These are phyloP conservation scores for Russula brevipes DNA, from an alignment of 768 basidiomycete species.

Conservation along the genomic window DNA sequence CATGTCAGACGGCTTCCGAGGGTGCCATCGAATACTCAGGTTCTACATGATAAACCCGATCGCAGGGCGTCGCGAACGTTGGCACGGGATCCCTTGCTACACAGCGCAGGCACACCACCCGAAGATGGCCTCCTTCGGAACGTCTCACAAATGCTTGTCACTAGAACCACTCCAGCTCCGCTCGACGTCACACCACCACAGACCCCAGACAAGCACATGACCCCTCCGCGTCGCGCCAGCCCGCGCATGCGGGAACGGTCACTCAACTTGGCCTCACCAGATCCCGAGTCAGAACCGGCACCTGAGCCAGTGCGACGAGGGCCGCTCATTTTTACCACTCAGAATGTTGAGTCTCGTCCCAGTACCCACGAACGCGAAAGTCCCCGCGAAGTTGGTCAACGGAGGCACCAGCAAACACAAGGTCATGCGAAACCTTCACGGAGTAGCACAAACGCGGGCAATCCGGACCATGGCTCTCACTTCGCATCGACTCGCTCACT, in stretches of 20 bases:
- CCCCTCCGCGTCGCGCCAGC: slow-evolving; percentile 8
- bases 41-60: not conserved
- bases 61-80: slow-evolving; percentile 1
- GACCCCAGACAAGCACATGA: not conserved
- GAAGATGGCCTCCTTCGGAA: not conserved
- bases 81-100: not conserved
- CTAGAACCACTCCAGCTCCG: not conserved
- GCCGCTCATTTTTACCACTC: not conserved
- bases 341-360: not conserved
- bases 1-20: not conserved
- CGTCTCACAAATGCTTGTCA: not conserved
- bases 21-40: not conserved
- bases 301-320: slow-evolving; percentile 5
- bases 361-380: not conserved
- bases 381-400: slow-evolving; percentile 5
- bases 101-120: not conserved
- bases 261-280: not conserved
- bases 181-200: slow-evolving; percentile 14
- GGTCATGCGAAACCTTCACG: not conserved
- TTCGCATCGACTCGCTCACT: not conserved
- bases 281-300: slow-evolving; percentile 1
- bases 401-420: not conserved
- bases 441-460: not conserved
- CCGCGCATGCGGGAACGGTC: not conserved
- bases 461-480: not conserved